Base-by-base conservation (phyloP, 768 basidiomycete species). In the Rhodosporidiobolus sp. region DNA sequence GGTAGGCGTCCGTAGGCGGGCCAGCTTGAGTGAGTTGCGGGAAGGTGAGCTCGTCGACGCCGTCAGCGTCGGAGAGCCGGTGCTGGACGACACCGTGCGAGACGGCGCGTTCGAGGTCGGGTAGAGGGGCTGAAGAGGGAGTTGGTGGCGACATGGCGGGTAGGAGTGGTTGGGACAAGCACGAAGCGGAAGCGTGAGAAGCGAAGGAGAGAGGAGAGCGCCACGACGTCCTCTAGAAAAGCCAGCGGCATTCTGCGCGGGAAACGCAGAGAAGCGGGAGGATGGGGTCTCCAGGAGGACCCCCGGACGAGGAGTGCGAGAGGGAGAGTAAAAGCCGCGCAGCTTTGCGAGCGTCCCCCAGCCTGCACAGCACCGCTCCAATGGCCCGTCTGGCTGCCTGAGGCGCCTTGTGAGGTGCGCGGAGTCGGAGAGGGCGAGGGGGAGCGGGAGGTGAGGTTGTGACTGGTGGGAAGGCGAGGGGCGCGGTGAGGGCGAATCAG, bases 351-450 rank as follows among this genome's bases (percentile, higher is more conserved):
- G n/a, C n/a, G n/a, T n/a, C n/a, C n/a, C n/a, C n/a, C n/a, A n/a
- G n/a, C n/a, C n/a, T n/a, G n/a, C n/a, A n/a, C n/a, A n/a, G n/a
- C n/a, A n/a, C n/a, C n/a, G n/a, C n/a, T n/a, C n/a, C n/a, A n/a
- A n/a, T n/a, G n/a, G n/a, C n/a, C n/a, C n/a, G n/a, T n/a, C n/a
- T n/a, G n/a, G 38, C 38, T 43, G 38, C 38, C 38, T 43, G 8
- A 43, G 38, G 8, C 38, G 38, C 38, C 38, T 14, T 7, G 38
- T 7, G 38, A 7, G 38, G 14, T 14, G 38, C 38, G 76, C 75
- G 24, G 77, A 78, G 58, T 79, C 76, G 38, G 38, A 43, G 14
- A 14, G 14, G 38, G 7, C 38, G 38, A 43, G 38, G 38, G 38
- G 7, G 38, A 14, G 8, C 14, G 38, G 14, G 38, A 7, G 38